These are phyloP conservation scores for Fusarium poae DNA, from an alignment of 2,329 filamentous ascomycete genomes.

Conservation along the genomic window DNA sequence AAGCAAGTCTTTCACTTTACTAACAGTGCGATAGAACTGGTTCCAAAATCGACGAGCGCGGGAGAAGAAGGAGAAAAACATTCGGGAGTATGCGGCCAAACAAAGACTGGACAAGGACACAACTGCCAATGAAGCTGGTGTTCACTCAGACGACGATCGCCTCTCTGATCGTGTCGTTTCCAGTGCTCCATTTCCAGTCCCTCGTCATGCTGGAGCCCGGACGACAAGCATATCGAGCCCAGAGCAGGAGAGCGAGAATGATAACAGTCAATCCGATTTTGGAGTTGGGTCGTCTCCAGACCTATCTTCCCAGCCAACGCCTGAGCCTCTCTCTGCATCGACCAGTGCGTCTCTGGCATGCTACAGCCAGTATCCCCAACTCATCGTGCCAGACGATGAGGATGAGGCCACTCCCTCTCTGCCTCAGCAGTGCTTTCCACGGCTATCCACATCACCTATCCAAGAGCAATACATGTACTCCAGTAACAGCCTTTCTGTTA, in stretches of 20 bases:
- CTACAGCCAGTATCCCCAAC: slow-evolving; percentile 44
- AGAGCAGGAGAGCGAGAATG: slow-evolving; percentile 48
- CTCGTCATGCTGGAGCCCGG: slow-evolving; percentile 33
- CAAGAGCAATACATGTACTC: slow-evolving; percentile 42
- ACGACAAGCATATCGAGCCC: slow-evolving; percentile 33
- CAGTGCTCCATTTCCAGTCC: slow-evolving; percentile 57
- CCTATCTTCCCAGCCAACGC: slow-evolving; percentile 37
- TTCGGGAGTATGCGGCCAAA: slow-evolving; percentile 57
- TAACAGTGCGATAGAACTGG: slow-evolving; percentile 69
- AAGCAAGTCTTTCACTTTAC: slow-evolving; percentile 20
- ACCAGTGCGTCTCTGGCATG: slow-evolving; percentile 23
- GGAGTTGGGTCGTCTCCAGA: slow-evolving; percentile 43
- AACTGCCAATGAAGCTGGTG: slow-evolving; percentile 40
- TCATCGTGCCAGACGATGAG: slow-evolving; percentile 44
- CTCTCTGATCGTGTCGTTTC: slow-evolving; percentile 57
- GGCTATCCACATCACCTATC: slow-evolving; percentile 35
- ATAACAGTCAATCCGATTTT: slow-evolving; percentile 47
- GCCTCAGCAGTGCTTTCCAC: slow-evolving; percentile 43
- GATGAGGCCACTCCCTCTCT: slow-evolving; percentile 43
- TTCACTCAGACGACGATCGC: slow-evolving; percentile 50
- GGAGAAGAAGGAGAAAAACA: slow-evolving; percentile 73
- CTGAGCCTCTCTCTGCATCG: slow-evolving; percentile 36
- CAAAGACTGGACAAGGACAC: slow-evolving; percentile 55
- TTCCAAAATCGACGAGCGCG: slow-evolving; percentile 76
- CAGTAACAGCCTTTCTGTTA: slow-evolving; percentile 32